A percentile compares a stretch with the other conserved stretches of the same genome.
Conservation (phyloP, 805 yeast genomes). For the Metschnikowia bowlesiae region DNA sequence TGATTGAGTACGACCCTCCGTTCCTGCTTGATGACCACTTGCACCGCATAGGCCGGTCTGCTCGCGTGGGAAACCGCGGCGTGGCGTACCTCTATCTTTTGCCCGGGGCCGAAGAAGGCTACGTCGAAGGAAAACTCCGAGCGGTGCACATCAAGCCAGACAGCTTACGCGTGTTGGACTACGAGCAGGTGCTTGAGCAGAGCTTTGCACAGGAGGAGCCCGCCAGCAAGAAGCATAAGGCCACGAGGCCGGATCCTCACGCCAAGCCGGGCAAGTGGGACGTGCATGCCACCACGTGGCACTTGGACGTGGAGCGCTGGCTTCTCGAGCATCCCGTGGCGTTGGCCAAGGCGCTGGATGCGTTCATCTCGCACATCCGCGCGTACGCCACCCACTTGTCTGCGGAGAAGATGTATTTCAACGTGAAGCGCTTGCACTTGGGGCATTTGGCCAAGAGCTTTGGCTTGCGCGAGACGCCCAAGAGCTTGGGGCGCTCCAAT, state of each 20-base stretch:
- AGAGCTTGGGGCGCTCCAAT: conserved; percentile 55
- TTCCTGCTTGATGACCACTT: conserved; percentile 91
- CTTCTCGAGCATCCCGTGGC: conserved; percentile 61
- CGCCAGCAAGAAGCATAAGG: conserved; percentile 14
- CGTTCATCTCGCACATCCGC: conserved; percentile 82
- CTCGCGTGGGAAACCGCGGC: conserved; percentile 92
- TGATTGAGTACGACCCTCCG: conserved; percentile 93
- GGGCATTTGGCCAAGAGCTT: conserved; percentile 96
- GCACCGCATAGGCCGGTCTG: conserved; percentile 96
- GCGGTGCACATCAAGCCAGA: conserved; percentile 38
- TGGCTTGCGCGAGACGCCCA: conserved; percentile 93
- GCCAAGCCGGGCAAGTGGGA: conserved; percentile 66
- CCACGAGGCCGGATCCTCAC: conserved; percentile 21
- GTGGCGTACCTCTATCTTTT: conserved; percentile 70
- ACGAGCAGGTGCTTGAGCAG: conserved; percentile 28
- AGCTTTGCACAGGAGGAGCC: conserved; percentile 41
- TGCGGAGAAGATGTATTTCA: conserved; percentile 73
- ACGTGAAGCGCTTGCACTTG: conserved; percentile 76
- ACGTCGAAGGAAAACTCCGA: conserved; percentile 49
- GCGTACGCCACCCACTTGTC: conserved; percentile 95
- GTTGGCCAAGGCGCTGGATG: conserved; percentile 68
- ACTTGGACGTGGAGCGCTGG: conserved; percentile 84
- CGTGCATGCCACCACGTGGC: conserved; percentile 94
- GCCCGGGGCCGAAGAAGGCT: conserved; percentile 88
- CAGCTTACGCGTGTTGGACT: conserved; percentile 29